phyloP scores from a whole-genome alignment of 2,329 filamentous ascomycete genomes.

The Ophiocordyceps camponoti-rufipedis region DNA sequence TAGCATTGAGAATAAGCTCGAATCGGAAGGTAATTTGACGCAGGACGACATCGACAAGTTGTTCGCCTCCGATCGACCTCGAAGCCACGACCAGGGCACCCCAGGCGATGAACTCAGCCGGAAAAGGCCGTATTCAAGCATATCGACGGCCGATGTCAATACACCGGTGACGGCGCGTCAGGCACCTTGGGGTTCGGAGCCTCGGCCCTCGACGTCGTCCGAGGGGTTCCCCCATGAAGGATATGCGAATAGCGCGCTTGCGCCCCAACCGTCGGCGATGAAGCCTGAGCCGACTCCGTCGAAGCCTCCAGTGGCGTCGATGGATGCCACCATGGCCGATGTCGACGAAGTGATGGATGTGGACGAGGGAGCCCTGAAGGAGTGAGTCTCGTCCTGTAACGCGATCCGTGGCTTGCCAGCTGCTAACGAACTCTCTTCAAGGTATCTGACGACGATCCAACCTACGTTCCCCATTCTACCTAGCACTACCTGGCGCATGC shows the following conservation, averaged over 20 bases:
- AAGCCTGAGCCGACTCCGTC: constrained; percentile 18
- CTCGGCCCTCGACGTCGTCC: constrained; percentile 20
- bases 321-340: constrained; percentile 17
- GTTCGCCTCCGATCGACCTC: constrained; percentile 15
- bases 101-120: constrained; percentile 11
- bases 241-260: constrained; percentile 23
- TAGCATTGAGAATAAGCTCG: constrained; percentile 63
- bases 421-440: constrained; percentile 9
- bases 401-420: background rate
- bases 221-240: constrained; percentile 10
- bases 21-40: constrained; percentile 25
- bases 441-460: constrained; percentile 47
- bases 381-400: constrained; percentile 15
- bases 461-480: constrained; percentile 49
- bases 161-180: constrained; percentile 24
- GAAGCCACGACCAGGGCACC: constrained; percentile 11
- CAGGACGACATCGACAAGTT: constrained; percentile 28
- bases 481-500: constrained; percentile 33
- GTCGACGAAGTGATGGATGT: constrained; percentile 15
- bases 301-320: constrained; percentile 14
- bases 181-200: constrained; percentile 27
- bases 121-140: constrained; percentile 31
- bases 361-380: constrained; percentile 26
- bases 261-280: constrained; percentile 24
- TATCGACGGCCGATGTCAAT: constrained; percentile 21